These are phyloP conservation scores for Quercus agrifolia DNA, from an alignment of 306 rosid genomes.

Conservation along the genomic window DNA sequence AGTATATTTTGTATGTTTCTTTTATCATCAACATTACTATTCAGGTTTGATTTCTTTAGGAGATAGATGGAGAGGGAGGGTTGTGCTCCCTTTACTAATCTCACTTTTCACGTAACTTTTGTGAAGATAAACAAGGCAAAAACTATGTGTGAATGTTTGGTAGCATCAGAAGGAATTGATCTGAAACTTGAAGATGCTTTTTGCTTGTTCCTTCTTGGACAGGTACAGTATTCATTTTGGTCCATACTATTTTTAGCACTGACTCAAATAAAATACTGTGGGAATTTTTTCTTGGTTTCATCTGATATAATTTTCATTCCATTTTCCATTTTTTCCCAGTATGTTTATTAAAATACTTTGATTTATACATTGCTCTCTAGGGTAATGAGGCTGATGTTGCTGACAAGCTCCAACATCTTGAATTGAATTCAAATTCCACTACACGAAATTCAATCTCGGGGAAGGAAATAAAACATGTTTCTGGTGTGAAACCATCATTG, in stretches of 20 bases:
- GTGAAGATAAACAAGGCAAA: slow-evolving; percentile 75
- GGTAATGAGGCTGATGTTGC: slow-evolving; percentile 66
- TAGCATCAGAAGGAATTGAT: slow-evolving; percentile 76
- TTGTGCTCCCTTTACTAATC: neutral
- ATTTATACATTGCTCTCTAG: slow-evolving; percentile 39
- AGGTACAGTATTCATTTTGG: slow-evolving; percentile 38
- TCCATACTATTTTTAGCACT: slow-evolving; percentile 15
- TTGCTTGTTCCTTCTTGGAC: slow-evolving; percentile 79
- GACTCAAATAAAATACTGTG: slow-evolving; percentile 9
- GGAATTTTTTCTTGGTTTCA: slow-evolving; percentile 24
- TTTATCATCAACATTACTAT: neutral
- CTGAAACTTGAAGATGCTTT: slow-evolving; percentile 85
- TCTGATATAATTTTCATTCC: slow-evolving; percentile 19
- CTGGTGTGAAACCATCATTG: slow-evolving; percentile 60
- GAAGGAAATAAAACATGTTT: slow-evolving; percentile 60
- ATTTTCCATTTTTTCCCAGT: slow-evolving; percentile 2
- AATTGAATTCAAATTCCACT: slow-evolving; percentile 49
- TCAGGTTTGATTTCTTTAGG: neutral
- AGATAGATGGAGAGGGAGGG: neutral
- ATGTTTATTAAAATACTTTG: neutral
- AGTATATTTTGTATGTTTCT: neutral
- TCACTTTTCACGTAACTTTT: slow-evolving; percentile 13
- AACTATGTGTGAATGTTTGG: slow-evolving; percentile 78
- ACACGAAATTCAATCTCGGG: slow-evolving; percentile 50
- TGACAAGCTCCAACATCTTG: slow-evolving; percentile 80